A percentile compares a stretch with the other conserved stretches of the same genome.
These are phyloP conservation scores for Alternaria atra DNA, from an alignment of 2,329 filamentous ascomycete species.

Conservation along the genomic window DNA sequence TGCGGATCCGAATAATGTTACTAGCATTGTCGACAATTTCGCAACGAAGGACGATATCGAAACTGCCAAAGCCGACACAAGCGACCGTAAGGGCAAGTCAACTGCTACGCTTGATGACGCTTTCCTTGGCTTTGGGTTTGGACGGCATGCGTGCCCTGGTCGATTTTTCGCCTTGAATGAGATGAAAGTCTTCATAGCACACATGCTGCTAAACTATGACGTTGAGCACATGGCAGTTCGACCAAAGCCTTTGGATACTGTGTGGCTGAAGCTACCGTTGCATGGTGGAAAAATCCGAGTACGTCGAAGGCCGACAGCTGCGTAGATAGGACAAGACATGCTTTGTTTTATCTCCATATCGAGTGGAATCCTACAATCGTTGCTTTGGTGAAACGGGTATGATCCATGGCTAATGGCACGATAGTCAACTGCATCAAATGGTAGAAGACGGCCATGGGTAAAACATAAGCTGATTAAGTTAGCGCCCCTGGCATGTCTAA, in stretches of 20 bases:
- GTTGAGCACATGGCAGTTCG: slow-evolving; percentile 21
- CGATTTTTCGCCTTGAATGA: slow-evolving; percentile 29
- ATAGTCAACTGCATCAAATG: not conserved
- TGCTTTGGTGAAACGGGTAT: not conserved
- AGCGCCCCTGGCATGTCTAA: no score
- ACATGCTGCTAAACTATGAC: slow-evolving; percentile 27
- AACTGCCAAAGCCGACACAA: slow-evolving; percentile 6
- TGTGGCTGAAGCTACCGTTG: slow-evolving; percentile 23
- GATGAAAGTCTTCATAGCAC: slow-evolving; percentile 29
- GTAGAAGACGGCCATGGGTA: not conserved
- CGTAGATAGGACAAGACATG: not conserved
- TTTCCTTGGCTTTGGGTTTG: slow-evolving; percentile 29
- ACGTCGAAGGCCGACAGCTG: slow-evolving; percentile 2
- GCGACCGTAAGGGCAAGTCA: slow-evolving; percentile 21
- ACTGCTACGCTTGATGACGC: slow-evolving; percentile 26
- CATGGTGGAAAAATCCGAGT: slow-evolving; percentile 17
- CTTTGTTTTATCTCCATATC: not conserved
- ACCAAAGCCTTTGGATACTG: slow-evolving; percentile 20
- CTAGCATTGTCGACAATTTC: slow-evolving; percentile 23
- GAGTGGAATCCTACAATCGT: not conserved
- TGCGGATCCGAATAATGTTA: slow-evolving; percentile 17
- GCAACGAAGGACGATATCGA: slow-evolving; percentile 22
- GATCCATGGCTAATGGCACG: not conserved
- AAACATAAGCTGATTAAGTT: not conserved
- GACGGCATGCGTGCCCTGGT: slow-evolving; percentile 23